A percentile compares a stretch with the other conserved stretches of the same genome.
Evolutionary conservation across 495 filamentous ascomycete species (phyloP).

Genomic region (Mycothermus thermophilus): DNA sequence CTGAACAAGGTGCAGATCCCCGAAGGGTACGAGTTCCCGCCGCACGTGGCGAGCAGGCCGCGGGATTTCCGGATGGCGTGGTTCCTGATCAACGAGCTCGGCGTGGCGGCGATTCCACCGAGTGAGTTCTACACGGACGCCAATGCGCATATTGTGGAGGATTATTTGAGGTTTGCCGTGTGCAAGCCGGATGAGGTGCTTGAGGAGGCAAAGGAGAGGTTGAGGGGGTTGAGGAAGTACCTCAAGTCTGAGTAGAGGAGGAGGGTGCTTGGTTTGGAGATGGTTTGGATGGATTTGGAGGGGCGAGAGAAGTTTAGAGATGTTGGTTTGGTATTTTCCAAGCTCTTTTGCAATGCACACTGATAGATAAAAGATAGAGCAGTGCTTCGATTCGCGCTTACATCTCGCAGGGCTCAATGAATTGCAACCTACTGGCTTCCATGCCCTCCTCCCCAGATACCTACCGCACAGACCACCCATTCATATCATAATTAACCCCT

Average conservation of each 20-base stretch:
- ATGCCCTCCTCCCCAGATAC: no score
- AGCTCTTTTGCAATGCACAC: no score
- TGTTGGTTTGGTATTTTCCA: no score
- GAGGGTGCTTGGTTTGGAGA: no score
- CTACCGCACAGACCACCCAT: no score
- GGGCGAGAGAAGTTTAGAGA: no score
- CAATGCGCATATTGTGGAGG: constrained; percentile 74
- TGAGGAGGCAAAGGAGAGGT: constrained; percentile 75
- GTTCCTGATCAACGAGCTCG: constrained; percentile 93
- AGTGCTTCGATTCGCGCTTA: no score
- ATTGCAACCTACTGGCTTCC: no score
- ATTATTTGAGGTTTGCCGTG: constrained; percentile 89
- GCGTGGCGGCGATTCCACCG: constrained; percentile 89
- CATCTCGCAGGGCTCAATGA: background rate
- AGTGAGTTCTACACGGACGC: constrained; percentile 86
- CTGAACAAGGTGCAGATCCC: constrained; percentile 74
- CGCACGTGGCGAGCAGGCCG: constrained; percentile 70
- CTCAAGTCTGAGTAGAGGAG: constrained; percentile 24
- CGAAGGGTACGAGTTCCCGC: constrained; percentile 68
- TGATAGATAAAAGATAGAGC: no score
- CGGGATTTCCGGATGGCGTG: constrained; percentile 88
- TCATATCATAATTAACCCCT: no score
- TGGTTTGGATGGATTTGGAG: no score
- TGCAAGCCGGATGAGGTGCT: constrained; percentile 90
- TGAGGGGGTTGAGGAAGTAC: constrained; percentile 76